phyloP scores from a whole-genome alignment of 2,329 filamentous ascomycete genomes.

The Aspergillus sp. region DNA sequence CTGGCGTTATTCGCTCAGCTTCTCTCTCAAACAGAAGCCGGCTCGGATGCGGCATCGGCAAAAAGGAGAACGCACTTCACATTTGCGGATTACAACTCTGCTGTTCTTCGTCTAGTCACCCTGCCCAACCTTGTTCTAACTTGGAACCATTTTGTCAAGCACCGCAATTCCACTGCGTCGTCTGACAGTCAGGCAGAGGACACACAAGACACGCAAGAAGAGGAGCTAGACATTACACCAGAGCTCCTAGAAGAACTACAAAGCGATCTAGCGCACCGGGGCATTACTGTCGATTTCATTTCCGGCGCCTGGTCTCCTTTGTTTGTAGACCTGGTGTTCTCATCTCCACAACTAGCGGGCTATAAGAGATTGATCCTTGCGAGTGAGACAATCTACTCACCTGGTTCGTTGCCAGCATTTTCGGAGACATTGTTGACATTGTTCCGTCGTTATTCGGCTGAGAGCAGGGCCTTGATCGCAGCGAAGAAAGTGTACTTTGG shows the following conservation, averaged over 20 bases:
- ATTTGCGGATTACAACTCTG: slow-evolving; percentile 62
- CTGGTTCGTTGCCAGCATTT: slow-evolving; percentile 54
- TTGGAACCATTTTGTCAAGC: slow-evolving; percentile 41
- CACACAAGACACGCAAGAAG: slow-evolving; percentile 9
- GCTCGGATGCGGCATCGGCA: background rate
- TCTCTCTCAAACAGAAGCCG: slow-evolving; percentile 33
- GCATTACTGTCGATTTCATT: slow-evolving; percentile 55
- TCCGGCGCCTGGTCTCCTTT: slow-evolving; percentile 60
- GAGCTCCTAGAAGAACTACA: slow-evolving; percentile 49
- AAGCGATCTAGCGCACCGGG: slow-evolving; percentile 38
- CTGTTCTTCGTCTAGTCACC: slow-evolving; percentile 61
- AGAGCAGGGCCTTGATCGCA: slow-evolving; percentile 55
- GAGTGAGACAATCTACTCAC: slow-evolving; percentile 66
- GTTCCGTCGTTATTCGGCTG: slow-evolving; percentile 41
- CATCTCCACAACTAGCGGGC: slow-evolving; percentile 32
- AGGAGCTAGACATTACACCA: slow-evolving; percentile 51
- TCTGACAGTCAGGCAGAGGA: slow-evolving; percentile 2
- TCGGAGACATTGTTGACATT: slow-evolving; percentile 54
- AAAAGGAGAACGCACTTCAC: slow-evolving; percentile 50
- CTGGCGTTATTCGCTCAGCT: slow-evolving; percentile 56
- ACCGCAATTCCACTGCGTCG: background rate
- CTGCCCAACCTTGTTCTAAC: slow-evolving; percentile 61
- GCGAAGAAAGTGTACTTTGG: slow-evolving; percentile 68
- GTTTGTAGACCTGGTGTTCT: slow-evolving; percentile 44
- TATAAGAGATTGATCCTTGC: slow-evolving; percentile 54